Conservation (phyloP, 2,329 filamentous ascomycete genomes). For the Colletotrichum sp. region DNA sequence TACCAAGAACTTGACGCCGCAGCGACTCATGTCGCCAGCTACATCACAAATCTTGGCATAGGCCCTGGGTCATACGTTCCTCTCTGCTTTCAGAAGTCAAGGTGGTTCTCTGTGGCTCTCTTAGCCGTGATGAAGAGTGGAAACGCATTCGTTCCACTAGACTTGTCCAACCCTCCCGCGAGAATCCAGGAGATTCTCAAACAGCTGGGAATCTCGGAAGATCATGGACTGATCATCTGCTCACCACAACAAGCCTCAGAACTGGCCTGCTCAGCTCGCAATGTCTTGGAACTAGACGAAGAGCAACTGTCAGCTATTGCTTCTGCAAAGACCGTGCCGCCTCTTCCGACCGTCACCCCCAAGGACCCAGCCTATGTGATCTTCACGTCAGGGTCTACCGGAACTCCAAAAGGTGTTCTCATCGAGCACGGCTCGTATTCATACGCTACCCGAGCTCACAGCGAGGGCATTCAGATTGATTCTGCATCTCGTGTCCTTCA, state of each 20-base stretch:
- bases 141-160: conserved; percentile 33
- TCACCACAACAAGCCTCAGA: neutral
- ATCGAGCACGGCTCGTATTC: conserved; percentile 17
- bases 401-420: conserved; percentile 24
- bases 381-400: conserved; percentile 28
- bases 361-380: conserved; percentile 21
- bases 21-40: neutral
- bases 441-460: conserved; percentile 17
- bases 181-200: neutral
- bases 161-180: conserved; percentile 14
- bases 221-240: neutral
- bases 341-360: neutral
- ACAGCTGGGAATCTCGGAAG: neutral
- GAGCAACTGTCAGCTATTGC: neutral
- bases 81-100: conserved; percentile 33
- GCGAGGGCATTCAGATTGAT: neutral
- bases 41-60: conserved; percentile 19
- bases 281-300: neutral
- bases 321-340: rapidly evolving
- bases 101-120: conserved; percentile 29
- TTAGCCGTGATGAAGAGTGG: conserved; percentile 36
- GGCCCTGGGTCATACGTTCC: conserved; percentile 24
- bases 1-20: conserved; percentile 10
- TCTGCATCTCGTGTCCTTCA: conserved; percentile 30
- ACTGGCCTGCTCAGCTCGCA: neutral